A percentile compares a stretch with the other conserved stretches of the same genome.
Evolutionary conservation across 352 stramenopile species (phyloP).

Genomic region (Sclerospora graminicola): DNA sequence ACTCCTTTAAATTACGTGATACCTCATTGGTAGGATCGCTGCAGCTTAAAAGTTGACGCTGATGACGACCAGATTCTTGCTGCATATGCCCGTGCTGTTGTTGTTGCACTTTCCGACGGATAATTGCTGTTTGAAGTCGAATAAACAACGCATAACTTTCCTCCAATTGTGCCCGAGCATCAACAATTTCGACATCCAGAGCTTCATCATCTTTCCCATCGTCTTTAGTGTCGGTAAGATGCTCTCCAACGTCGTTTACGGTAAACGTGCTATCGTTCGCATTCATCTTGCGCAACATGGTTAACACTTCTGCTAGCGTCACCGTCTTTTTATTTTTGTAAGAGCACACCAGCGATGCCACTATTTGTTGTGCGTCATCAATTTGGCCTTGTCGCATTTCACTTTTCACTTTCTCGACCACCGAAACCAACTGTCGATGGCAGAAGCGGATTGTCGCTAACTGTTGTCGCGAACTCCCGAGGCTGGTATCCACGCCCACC

Average conservation of each 20-base stretch:
- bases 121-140: constrained; percentile 26
- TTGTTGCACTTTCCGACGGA: constrained; percentile 13
- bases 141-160: constrained; percentile 35
- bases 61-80: constrained; percentile 1
- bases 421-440: constrained; percentile 30
- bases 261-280: constrained; percentile 21
- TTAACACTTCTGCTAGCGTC: constrained; percentile 27
- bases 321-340: constrained; percentile 12
- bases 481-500: constrained; percentile 1
- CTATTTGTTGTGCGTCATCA: constrained; percentile 23
- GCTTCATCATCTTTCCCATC: constrained; percentile 15
- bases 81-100: constrained; percentile 11
- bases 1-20: constrained; percentile 22
- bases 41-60: constrained; percentile 14
- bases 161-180: constrained; percentile 25
- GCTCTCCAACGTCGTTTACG: constrained; percentile 15
- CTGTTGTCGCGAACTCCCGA: constrained; percentile 11
- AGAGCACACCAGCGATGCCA: constrained; percentile 19
- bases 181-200: constrained; percentile 5
- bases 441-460: constrained; percentile 26
- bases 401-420: constrained; percentile 36
- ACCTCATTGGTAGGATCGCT: constrained; percentile 19
- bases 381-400: constrained; percentile 21
- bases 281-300: constrained; percentile 25
- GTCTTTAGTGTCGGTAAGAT: constrained; percentile 19